Base-by-base conservation (phyloP, 352 stramenopile genomes). In the Aphanomyces astaci region DNA sequence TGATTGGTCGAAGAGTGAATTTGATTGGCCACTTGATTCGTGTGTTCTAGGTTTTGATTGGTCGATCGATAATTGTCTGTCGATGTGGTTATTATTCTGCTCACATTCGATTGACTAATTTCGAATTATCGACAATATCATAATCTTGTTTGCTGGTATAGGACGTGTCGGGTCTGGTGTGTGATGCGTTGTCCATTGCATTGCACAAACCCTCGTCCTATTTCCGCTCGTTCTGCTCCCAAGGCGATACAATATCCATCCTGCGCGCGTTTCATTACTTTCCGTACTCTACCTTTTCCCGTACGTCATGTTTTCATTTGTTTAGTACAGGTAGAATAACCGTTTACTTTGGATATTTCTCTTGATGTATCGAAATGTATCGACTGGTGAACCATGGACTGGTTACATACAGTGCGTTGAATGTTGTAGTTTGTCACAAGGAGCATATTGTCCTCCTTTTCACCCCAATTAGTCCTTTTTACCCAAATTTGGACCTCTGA, bases 191-290 rank as follows among this genome's bases (percentile, higher is more conserved):
- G 25, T 89, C 88, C 51, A 2, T 64, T 24, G 64, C 64, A 11
- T 39, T 71, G 19, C 30, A 36, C 28, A 53, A 71, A 55, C 31
- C 53, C 48, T 72, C 72, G 19, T 70, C 75, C 31, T 83, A 89
- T 36, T 72, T 92, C 5, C 76, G 87, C 70, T 60, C 76, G 36
- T 89, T 79, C 66, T 90, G 80, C 56, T 63, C 79, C 9, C 46
- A 85, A 28, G 84, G 79, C 15, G 81, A 90, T 72, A 90, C 82
- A 31, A 92, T 92, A 70, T 92, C 84, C 32, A 87, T 92, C 76
- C 88, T 90, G 82, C 82, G 84, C 43, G 75, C 86, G 54, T 92
- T 90, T 72, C 84, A 92, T 72, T 92, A 92, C 72, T 92, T 92
- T 64, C 84, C 84, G 46, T 92, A 92, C 75, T 75, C 76, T 27